Evolutionary conservation across 2,329 filamentous ascomycete species (phyloP), one percentile per base, ranked within the genome.

Genomic region (Huntiella savannae): DNA sequence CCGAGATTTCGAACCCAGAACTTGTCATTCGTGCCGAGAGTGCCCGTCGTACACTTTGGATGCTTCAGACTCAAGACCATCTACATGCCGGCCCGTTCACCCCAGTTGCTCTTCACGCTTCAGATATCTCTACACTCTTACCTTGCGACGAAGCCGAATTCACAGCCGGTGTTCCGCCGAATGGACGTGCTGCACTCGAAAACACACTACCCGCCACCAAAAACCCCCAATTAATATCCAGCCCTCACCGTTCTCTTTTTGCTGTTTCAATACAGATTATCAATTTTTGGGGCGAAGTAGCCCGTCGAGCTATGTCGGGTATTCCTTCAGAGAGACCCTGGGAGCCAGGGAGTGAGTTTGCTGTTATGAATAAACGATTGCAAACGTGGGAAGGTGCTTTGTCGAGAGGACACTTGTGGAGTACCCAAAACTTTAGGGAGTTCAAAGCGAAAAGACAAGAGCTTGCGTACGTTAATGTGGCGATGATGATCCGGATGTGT

Each of bases 61-160:
- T 74, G 69, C 54, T 75, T 33, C 67, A 74, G 53, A 73, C 65
- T 60, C 71, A 75, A 53, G 71, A 75, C 50, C 72, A 71, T 51
- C 60, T 75, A 17, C 68, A 73, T 50, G 71, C 69, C 1, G 67
- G 69, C 0, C 67, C 68, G 3, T 59, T 61, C 28, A 69, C 68
- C 8, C 69, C 70, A 2, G 62, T 71, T 2, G 68, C 69, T 0
- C 59, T 75, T 3, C 62, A 64, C 4, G 65, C 68, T 3, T 62
- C 63, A 33, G 70, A 75, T 49, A 74, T 75, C 38, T 73, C 69
- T 0, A 60, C 70, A 1, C 59, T 73, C 16, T 62, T 75, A 1
- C 71, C 71, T 0, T 64, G 68, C 53, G 63, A 68, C 48, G 71
- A 75, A 52, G 58, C 61, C 0, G 67, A 73, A 47, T 75, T 73